These are phyloP conservation scores for Cordyceps tenuipes DNA, from an alignment of 2,329 filamentous ascomycete species.

Conservation along the genomic window DNA sequence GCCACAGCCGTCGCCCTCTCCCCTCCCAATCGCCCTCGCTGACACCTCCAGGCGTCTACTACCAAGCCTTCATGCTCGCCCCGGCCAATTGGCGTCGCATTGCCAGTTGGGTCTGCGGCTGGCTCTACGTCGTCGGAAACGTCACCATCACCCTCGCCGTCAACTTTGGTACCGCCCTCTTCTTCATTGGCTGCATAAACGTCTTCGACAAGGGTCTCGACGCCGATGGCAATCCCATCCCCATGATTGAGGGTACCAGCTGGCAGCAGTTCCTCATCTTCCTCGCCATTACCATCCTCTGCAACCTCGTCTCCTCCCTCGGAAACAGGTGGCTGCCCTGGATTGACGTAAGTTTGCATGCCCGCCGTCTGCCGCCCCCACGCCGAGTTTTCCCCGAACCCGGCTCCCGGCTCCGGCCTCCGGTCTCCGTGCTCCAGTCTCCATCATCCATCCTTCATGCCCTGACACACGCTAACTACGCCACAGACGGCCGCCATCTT, in stretches of 20 bases:
- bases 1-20: not conserved
- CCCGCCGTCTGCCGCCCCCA: not conserved
- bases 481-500: constrained; percentile 61
- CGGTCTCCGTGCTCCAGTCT: not conserved
- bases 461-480: not conserved
- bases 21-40: not conserved
- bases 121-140: constrained; percentile 71
- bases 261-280: constrained; percentile 69
- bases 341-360: constrained; percentile 52
- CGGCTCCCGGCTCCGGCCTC: constrained; percentile 9
- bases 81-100: constrained; percentile 51
- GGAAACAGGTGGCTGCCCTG: constrained; percentile 59
- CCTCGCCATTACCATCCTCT: constrained; percentile 56
- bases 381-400: constrained; percentile 1
- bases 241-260: constrained; percentile 37
- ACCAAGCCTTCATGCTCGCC: constrained; percentile 69
- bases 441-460: too few species aligned
- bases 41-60: constrained; percentile 49
- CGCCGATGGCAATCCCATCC: constrained; percentile 32
- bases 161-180: constrained; percentile 69
- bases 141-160: constrained; percentile 78
- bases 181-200: constrained; percentile 47
- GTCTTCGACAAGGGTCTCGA: constrained; percentile 42
- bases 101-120: constrained; percentile 64
- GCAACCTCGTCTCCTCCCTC: constrained; percentile 57